Base-by-base conservation (phyloP, 1,284 basidiomycete species). In the Omphalotus olearius region DNA sequence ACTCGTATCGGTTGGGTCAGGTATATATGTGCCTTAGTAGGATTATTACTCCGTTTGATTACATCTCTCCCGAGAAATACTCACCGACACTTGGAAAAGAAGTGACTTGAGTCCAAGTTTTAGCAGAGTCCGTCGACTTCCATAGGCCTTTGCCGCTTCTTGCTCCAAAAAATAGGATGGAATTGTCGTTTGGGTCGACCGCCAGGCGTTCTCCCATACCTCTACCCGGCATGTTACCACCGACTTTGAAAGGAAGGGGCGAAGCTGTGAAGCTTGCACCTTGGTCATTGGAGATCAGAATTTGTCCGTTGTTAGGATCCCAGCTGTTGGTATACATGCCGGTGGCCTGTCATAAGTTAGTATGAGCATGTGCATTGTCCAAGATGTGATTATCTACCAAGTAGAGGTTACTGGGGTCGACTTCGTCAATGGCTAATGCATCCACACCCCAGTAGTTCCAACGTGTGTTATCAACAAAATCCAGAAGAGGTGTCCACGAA, bases 371-470 rank as follows among this genome's bases (percentile, higher is more conserved):
- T 20, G 6, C 41, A 37, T 3, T 39, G 28, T 46, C 14, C 13
- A 26, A 18, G 20, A 7, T 14, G 20, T 25, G 18, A 18, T 45
- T 2, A 51, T 59, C 4, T 56, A 72, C 79, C 59, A 83, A 56
- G 60, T 83, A 83, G 2, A 83, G 64, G 23, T 78, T 74, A 51
- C 71, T 72, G 3, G 81, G 67, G 43, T 80, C 71, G 0, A 83
- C 74, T 3, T 82, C 80, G 57, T 84, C 82, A 1, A 79, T 82
- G 3, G 81, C 80, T 25, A 85, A 64, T 2, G 82, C 82, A 61
- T 85, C 82, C 17, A 79, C 73, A 37, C 82, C 82, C 82, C 80
- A 83, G 59, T 82, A 80, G 58, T 81, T 75, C 81, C 81, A 83
- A 36, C 68, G 67, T 1, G 72, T 56, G 58, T 80, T 65, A 57